Evolutionary conservation across 495 filamentous ascomycete species (phyloP).

Genomic region (Pyronema omphalodes): DNA sequence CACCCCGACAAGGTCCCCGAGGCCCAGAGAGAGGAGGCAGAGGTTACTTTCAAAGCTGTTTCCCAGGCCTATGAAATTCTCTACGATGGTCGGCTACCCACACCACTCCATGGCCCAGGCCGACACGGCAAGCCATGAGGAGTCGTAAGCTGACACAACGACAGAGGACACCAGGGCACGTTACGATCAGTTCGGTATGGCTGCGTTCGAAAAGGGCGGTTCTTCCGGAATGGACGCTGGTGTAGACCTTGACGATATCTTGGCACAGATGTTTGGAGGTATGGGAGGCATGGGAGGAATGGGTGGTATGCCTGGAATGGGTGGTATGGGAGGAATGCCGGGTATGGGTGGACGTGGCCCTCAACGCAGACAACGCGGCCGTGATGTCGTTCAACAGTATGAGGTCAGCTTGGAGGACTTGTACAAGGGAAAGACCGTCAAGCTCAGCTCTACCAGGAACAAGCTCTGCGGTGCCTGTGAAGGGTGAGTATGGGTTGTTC

Average conservation of each 20-base stretch:
- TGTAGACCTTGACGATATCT: slow-evolving; percentile 73
- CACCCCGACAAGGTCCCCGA: slow-evolving; percentile 95
- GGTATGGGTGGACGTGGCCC: slow-evolving; percentile 26
- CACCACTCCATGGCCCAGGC: neutral
- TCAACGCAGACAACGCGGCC: slow-evolving; percentile 47
- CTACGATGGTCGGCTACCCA: slow-evolving; percentile 40
- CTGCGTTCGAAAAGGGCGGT: slow-evolving; percentile 57
- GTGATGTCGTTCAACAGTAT: slow-evolving; percentile 76
- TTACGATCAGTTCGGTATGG: slow-evolving; percentile 90
- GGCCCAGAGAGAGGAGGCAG: slow-evolving; percentile 61
- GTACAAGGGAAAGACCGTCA: slow-evolving; percentile 96
- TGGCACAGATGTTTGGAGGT: slow-evolving; percentile 86
- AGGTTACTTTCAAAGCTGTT: slow-evolving; percentile 76
- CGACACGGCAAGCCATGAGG: neutral
- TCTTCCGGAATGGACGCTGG: slow-evolving; percentile 43
- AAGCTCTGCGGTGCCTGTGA: slow-evolving; percentile 74
- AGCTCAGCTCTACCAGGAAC: slow-evolving; percentile 85
- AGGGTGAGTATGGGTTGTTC: slow-evolving; percentile 28
- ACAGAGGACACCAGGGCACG: slow-evolving; percentile 54
- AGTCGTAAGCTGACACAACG: neutral
- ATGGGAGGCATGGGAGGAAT: slow-evolving; percentile 44
- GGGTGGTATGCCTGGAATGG: slow-evolving; percentile 29
- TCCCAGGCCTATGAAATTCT: slow-evolving; percentile 95
- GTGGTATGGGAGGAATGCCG: slow-evolving; percentile 28
- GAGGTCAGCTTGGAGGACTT: slow-evolving; percentile 79